These are phyloP conservation scores for Erysimum cheiranthoides DNA, from an alignment of 345 rosid species.

Conservation along the genomic window DNA sequence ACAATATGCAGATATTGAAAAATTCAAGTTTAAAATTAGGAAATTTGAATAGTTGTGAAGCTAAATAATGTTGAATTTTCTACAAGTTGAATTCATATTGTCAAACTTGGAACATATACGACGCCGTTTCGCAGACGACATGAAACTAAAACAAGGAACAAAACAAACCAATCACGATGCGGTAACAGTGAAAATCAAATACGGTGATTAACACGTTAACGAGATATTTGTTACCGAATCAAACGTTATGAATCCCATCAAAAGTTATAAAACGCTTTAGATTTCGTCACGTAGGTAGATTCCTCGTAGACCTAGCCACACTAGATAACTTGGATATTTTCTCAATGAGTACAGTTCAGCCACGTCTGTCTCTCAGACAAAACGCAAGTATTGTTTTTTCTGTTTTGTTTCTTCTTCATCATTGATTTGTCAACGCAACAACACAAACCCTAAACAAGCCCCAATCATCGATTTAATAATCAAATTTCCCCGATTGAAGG, in stretches of 20 bases:
- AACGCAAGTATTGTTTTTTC: not conserved
- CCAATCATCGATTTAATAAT: conserved; percentile 7
- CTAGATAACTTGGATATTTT: conserved; percentile 1
- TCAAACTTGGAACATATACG: conserved; percentile 1
- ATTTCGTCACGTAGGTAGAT: conserved; percentile 6
- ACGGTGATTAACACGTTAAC: not conserved
- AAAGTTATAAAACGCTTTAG: not conserved
- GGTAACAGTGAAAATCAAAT: not conserved
- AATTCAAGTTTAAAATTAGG: not conserved
- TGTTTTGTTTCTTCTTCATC: conserved; percentile 1
- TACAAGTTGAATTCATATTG: no score
- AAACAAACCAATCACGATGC: not conserved
- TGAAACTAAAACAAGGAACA: not conserved
- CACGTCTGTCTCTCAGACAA: conserved; percentile 30
- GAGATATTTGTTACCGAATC: conserved; percentile 1
- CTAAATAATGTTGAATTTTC: not conserved
- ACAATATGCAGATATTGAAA: no score
- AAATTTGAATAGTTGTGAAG: not conserved
- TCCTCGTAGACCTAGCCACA: conserved; percentile 2
- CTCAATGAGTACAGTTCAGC: conserved; percentile 33
- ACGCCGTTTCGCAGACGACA: not conserved
- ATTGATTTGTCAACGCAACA: conserved; percentile 42
- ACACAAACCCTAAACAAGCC: conserved; percentile 34
- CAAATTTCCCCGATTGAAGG: not conserved
- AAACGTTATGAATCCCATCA: not conserved